A percentile compares a stretch with the other conserved stretches of the same genome.
Conservation (phyloP, 2,329 filamentous ascomycete genomes). For the Phialophora chinensis region DNA sequence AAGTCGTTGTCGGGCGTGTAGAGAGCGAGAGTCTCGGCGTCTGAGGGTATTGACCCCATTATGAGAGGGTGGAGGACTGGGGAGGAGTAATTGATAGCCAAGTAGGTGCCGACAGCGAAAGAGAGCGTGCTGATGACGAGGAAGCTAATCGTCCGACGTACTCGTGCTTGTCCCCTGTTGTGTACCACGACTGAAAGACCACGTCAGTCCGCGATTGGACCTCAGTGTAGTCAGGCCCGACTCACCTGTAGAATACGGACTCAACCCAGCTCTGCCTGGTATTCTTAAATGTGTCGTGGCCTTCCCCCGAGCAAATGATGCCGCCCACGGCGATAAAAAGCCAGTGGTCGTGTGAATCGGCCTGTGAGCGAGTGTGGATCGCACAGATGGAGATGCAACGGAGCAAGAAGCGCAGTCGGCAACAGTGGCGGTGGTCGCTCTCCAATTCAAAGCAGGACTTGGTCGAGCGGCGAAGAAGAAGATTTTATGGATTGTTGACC, state of each 20-base stretch:
- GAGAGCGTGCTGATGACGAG: slow-evolving; percentile 37
- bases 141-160: slow-evolving; percentile 36
- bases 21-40: slow-evolving; percentile 73
- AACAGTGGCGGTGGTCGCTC: neutral
- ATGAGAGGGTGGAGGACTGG: slow-evolving; percentile 40
- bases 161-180: slow-evolving; percentile 33
- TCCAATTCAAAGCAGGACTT: slow-evolving; percentile 3
- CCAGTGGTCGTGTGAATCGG: slow-evolving; percentile 4
- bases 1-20: slow-evolving; percentile 65
- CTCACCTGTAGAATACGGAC: slow-evolving; percentile 31
- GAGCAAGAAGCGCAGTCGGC: neutral
- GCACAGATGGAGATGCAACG: neutral
- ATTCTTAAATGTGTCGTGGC: neutral
- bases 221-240: neutral
- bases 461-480: slow-evolving; percentile 18
- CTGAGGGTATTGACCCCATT: slow-evolving; percentile 58
- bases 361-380: slow-evolving; percentile 14
- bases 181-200: slow-evolving; percentile 38
- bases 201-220: slow-evolving; percentile 6
- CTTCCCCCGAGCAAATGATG: slow-evolving; percentile 1
- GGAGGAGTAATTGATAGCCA: slow-evolving; percentile 36
- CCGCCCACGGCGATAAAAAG: neutral
- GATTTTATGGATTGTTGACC: slow-evolving; percentile 33
- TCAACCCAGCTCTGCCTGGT: neutral
- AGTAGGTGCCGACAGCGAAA: slow-evolving; percentile 35